These are phyloP conservation scores for Cunninghamia lanceolata DNA, from an alignment of 75 land plant species.

Conservation along the genomic window DNA sequence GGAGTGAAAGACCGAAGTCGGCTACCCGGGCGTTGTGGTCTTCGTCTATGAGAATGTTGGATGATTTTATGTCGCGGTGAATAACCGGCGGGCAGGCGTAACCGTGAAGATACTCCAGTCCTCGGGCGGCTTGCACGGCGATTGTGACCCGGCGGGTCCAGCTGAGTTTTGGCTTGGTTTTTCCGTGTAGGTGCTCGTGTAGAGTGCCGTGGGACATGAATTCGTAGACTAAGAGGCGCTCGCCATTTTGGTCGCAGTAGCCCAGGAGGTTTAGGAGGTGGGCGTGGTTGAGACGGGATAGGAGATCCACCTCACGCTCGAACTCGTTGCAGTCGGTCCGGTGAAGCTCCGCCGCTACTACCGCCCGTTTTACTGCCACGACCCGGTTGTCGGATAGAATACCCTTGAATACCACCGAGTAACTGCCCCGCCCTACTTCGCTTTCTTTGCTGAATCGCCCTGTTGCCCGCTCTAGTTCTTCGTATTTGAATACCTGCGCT, in stretches of 20 bases:
- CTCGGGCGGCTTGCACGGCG: slow-evolving; percentile 94
- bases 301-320: slow-evolving; percentile 72
- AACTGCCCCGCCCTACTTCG: slow-evolving; percentile 77
- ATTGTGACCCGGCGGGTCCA: slow-evolving; percentile 81
- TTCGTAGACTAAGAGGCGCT: slow-evolving; percentile 87
- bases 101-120: slow-evolving; percentile 87
- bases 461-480: slow-evolving; percentile 73
- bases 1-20: slow-evolving; percentile 78
- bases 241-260: slow-evolving; percentile 80
- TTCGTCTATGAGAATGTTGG: slow-evolving; percentile 90
- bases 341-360: slow-evolving; percentile 28
- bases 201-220: slow-evolving; percentile 88
- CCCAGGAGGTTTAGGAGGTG: slow-evolving; percentile 84
- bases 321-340: slow-evolving; percentile 67
- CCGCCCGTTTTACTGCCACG: slow-evolving; percentile 85
- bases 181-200: slow-evolving; percentile 78
- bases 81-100: slow-evolving; percentile 96
- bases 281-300: slow-evolving; percentile 85
- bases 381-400: slow-evolving; percentile 63
- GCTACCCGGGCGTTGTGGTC: slow-evolving; percentile 92
- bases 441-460: slow-evolving; percentile 62
- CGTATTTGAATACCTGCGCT: slow-evolving; percentile 66
- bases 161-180: slow-evolving; percentile 48
- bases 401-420: slow-evolving; percentile 82
- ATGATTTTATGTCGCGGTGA: slow-evolving; percentile 86